Evolutionary conservation across 106 monocot genomes (phyloP), one percentile per base, ranked within the genome.

Genomic region (Amphibolis antarctica): DNA sequence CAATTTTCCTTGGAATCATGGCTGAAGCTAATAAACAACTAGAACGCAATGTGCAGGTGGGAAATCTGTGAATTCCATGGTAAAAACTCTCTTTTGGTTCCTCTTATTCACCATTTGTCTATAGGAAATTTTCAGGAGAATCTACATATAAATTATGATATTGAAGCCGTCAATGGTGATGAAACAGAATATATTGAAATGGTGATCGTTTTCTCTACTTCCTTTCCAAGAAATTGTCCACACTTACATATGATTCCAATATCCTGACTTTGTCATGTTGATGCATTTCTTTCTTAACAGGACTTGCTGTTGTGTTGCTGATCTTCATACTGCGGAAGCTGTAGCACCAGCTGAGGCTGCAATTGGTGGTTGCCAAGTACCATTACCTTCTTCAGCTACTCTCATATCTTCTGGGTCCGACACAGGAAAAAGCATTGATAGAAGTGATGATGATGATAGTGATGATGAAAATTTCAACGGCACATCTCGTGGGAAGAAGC

Each of bases 221-320:
- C 25, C 42, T 69, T n/a, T n/a, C n/a, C 20, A 22, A 61, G 27
- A 44, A 61, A 43, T 12, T 26, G 1, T 61, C 13, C 45, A 28
- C 4, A 36, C 2, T 36, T n/a, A n/a, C 4, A 7, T 36, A 36
- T 36, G 36, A 25, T 1, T 0, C 1, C 45, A 6, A 25, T 14
- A 56, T 11, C 42, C 1, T 22, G 12, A 74, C 49, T 22, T 19
- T 67, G 24, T 46, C 54, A 5, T 23, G 29, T 31, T 28, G 12
- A n/a, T n/a, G n/a, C n/a, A 5, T 25, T 7, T 27, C 6, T 59
- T 22, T 61, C 44, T 58, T 70, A 72, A 12, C 71, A 96, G 94
- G 98, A 98, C 73, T 75, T 98, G 69, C 78, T 98, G 53, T 78
- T 98, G 52, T 26, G 70, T 98, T 69, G 77, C 98, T 46, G 91